Base-by-base conservation (phyloP, 305 asterid species). In the Nicotiana rustica region DNA sequence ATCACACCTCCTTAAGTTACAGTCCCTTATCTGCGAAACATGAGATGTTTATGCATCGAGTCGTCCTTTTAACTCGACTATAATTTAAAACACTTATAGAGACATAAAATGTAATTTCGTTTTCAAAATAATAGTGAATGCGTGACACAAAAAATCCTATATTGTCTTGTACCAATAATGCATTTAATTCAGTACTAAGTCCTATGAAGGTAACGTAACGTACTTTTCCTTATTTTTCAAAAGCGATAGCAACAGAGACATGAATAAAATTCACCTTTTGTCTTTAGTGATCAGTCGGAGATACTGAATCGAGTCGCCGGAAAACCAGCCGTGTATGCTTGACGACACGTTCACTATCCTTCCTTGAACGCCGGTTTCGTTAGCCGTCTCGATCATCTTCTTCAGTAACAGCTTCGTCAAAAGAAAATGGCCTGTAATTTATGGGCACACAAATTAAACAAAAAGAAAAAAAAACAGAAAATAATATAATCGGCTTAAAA, bases 261-360 rank as follows among this genome's bases (percentile, higher is more conserved):
- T 13, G 33, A 73, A 21, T 49, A 36, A 17, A 64, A 36, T 80
- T 68, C 15, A 95, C 99, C 98, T 89, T 86, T 90, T 91, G 86
- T 92, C 89, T 60, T 78, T 86, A 80, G 96, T 93, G 41, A 94
- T 92, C 19, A 82, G 83, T 84, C 71, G 81, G 49, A 94, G 97
- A 82, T 92, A 90, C 44, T 66, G 78, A 79, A 96, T 80, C 64
- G 88, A 81, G 77, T 96, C 98, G 62, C 97, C 99, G 55, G 98
- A 90, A 87, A 94, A 92, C 99, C 99, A 96, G 41, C 88, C 86
- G 78, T 96, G 98, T 47, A 93, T 92, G 59, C 97, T 89, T 0
- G 99, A 96, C 0, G 98, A 90, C 3, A 96, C 97, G 82, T 96
- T 96, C 83, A 96, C 95, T 82, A 96, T 91, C 84, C 99, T 90